Evolutionary conservation across 257 asterid genomes (phyloP).

Genomic region (Plantago ovata): DNA sequence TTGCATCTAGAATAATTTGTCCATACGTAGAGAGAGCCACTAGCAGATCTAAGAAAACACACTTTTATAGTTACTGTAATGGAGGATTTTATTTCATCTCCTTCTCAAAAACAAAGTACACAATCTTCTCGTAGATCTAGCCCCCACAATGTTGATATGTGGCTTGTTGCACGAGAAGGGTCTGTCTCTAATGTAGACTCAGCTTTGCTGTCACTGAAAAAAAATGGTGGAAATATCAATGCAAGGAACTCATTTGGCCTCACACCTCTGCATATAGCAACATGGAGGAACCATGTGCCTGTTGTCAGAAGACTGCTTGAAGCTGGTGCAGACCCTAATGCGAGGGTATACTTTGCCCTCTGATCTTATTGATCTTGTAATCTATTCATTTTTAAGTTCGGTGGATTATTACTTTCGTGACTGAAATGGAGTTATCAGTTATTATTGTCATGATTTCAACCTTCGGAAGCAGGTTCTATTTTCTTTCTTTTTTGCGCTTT

Average conservation of each 20-base stretch:
- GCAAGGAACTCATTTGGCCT: slow-evolving; percentile 74
- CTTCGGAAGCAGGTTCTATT: slow-evolving; percentile 22
- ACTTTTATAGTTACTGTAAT: slow-evolving; percentile 20
- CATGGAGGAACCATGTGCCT: slow-evolving; percentile 92
- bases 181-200: slow-evolving; percentile 67
- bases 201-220: slow-evolving; percentile 63
- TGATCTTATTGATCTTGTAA: slow-evolving; percentile 25
- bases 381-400: slow-evolving; percentile 20
- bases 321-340: slow-evolving; percentile 99
- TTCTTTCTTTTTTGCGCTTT: slow-evolving; percentile 1
- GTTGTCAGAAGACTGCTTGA: slow-evolving; percentile 83
- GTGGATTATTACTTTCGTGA: slow-evolving; percentile 25
- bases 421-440: slow-evolving; percentile 29
- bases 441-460: slow-evolving; percentile 28
- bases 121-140: slow-evolving; percentile 43
- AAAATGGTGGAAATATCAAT: slow-evolving; percentile 75
- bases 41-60: slow-evolving; percentile 14
- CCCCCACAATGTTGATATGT: slow-evolving; percentile 57
- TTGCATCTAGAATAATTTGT: slow-evolving; percentile 7
- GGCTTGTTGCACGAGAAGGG: slow-evolving; percentile 69
- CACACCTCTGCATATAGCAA: slow-evolving; percentile 88
- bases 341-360: slow-evolving; percentile 66
- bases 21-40: slow-evolving; percentile 5
- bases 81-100: slow-evolving; percentile 54
- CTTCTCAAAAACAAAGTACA: slow-evolving; percentile 46